Base-by-base conservation (phyloP, 352 stramenopile genomes). In the Phytopythium oedochilum region DNA sequence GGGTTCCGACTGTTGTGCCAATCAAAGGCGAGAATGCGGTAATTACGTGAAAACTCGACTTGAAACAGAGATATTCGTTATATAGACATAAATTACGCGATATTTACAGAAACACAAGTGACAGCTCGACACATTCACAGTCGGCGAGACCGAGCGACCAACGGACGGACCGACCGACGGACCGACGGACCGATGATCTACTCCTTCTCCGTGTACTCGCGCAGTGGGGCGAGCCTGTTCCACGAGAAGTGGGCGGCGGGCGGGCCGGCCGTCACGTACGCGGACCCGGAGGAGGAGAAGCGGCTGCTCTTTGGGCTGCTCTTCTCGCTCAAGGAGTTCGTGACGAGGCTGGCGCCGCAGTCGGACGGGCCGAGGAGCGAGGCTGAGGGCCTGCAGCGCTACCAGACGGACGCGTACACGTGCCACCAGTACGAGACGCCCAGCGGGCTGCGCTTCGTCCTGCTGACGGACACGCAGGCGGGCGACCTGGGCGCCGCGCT, bases 191-290 rank as follows among this genome's bases (percentile, higher is more conserved):
- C n/a, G n/a, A 94, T 92, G 86, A 95, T 97, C 68, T 97, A 83
- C 88, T 96, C 89, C 57, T 83, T 97, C 36, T 94, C 93, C 68
- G 95, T 97, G 70, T 97, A 96, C 78, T 92, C 92, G 62, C 84
- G 90, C 38, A 80, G 66, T 34, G 89, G 90, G 32, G 73, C 82
- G 58, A 97, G 90, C 67, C 69, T 97, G 54, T 96, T 92, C 71
- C 86, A 97, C 56, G 77, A 95, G 65, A 94, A 96, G 59, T 97
- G 90, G 90, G 83, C 89, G 49, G 57, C 68, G 23, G 40, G 38
- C 28, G 49, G 71, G 9, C 73, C 62, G 46, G 77, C 66, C 18
- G 75, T 88, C 55, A 91, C 66, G 57, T 89, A 91, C 52, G 71
- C 69, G 12, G 87, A 96, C 48, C 80, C 87, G 18, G 85, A 92